Evolutionary conservation across 2,329 filamentous ascomycete species (phyloP).

Genomic region (Calcarisporium arbuscula): DNA sequence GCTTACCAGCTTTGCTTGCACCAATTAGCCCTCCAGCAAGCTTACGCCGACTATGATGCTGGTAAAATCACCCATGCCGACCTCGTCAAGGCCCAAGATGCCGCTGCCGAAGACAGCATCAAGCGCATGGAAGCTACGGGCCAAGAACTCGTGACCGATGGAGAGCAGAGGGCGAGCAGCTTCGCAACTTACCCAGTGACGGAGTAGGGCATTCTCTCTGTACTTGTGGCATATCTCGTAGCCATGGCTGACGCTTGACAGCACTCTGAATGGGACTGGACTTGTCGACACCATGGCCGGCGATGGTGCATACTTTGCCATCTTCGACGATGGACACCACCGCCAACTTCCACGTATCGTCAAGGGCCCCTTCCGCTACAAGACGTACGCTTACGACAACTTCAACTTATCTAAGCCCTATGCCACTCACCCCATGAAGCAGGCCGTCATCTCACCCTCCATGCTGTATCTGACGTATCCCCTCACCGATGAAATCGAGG

Average conservation of each 20-base stretch:
- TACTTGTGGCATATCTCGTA: background rate
- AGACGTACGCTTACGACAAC: constrained; percentile 8
- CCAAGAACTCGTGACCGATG: constrained; percentile 7
- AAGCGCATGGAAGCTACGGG: constrained; percentile 7
- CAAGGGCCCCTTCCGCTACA: constrained; percentile 9
- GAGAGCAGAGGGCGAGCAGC: constrained; percentile 10
- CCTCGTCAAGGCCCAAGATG: constrained; percentile 6
- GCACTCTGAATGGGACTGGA: constrained; percentile 8
- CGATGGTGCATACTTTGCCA: constrained; percentile 8
- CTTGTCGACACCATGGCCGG: constrained; percentile 5
- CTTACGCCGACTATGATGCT: constrained; percentile 8
- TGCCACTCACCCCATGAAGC: constrained; percentile 7
- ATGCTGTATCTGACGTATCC: constrained; percentile 10
- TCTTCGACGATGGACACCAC: constrained; percentile 10
- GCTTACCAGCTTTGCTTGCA: too few relatives aligned
- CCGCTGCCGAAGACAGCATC: constrained; percentile 7
- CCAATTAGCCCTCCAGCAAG: constrained; percentile 8
- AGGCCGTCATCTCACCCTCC: constrained; percentile 9
- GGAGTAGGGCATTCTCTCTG: constrained; percentile 4
- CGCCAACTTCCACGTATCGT: constrained; percentile 9
- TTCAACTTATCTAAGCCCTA: constrained; percentile 6
- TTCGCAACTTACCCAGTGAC: constrained; percentile 10
- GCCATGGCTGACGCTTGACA: too few relatives aligned
- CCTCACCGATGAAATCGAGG: constrained; percentile 6
- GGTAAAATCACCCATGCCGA: constrained; percentile 6